Evolutionary conservation across 139 green algal species (phyloP).

Genomic region (Haematococcus lacustris): DNA sequence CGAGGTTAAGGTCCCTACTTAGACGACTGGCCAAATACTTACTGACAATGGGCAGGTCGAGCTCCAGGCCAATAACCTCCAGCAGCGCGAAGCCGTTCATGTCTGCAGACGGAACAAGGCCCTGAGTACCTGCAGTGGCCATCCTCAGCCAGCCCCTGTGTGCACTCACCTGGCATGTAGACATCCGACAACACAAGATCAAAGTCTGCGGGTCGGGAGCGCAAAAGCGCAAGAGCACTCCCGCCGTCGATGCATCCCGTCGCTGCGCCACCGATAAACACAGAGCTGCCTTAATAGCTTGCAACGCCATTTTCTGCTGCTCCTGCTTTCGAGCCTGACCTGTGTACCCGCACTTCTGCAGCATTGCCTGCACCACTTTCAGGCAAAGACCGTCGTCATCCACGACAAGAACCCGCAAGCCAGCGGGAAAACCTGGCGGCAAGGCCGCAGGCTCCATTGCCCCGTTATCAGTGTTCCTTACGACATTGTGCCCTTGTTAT

Average conservation of each 20-base stretch:
- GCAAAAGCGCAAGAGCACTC: conserved; percentile 53
- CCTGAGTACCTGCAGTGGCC: not conserved
- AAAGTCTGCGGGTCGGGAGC: conserved; percentile 55
- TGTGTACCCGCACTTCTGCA: conserved; percentile 77
- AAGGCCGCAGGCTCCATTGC: too few relatives aligned
- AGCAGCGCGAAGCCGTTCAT: conserved; percentile 96
- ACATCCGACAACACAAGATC: conserved; percentile 95
- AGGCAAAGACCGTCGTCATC: conserved; percentile 91
- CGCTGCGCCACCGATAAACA: conserved; percentile 19
- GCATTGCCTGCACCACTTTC: conserved; percentile 87
- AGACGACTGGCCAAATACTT: too few relatives aligned
- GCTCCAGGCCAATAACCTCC: conserved; percentile 82
- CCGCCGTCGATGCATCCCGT: conserved; percentile 43
- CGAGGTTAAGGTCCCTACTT: too few relatives aligned
- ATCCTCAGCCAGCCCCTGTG: too few relatives aligned
- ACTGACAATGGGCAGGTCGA: conserved; percentile 95
- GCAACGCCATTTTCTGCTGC: too few relatives aligned
- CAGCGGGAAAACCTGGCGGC: conserved; percentile 35
- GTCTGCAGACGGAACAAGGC: conserved; percentile 49
- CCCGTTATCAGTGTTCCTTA: too few relatives aligned
- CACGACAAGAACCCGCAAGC: conserved; percentile 80
- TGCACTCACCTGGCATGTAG: conserved; percentile 87
- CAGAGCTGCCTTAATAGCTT: too few relatives aligned
- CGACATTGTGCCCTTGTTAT: too few relatives aligned
- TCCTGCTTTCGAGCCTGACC: too few relatives aligned